A percentile compares a stretch with the other conserved stretches of the same genome.
Conservation (phyloP, 169 alveolate genomes). For the Eimeria necatrix region DNA sequence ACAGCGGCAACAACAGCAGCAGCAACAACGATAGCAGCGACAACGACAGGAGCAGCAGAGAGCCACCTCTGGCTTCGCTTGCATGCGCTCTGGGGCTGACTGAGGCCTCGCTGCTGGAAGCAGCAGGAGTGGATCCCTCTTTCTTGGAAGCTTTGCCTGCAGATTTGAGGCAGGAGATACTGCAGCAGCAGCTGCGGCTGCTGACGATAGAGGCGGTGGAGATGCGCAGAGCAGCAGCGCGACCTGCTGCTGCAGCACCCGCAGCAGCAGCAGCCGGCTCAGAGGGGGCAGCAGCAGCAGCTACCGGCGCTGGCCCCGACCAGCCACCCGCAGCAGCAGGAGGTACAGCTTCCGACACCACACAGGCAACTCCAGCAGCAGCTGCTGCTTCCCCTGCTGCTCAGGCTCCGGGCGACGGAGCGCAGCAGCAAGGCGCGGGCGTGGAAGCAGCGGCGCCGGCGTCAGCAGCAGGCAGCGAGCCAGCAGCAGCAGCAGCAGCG, state of each 20-base stretch:
- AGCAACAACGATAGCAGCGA: slow-evolving; percentile 22
- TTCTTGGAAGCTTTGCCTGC: slow-evolving; percentile 84
- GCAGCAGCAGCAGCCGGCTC: slow-evolving; percentile 16
- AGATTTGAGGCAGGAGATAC: slow-evolving; percentile 82
- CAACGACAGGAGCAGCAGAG: slow-evolving; percentile 60
- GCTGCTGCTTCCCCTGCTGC: too few relatives aligned
- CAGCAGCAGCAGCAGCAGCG: background rate
- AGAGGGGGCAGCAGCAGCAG: background rate
- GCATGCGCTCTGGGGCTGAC: slow-evolving; percentile 80
- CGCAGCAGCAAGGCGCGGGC: background rate
- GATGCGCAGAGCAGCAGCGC: slow-evolving; percentile 65
- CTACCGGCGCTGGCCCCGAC: background rate
- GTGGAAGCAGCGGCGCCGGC: slow-evolving; percentile 23
- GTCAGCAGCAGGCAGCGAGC: background rate
- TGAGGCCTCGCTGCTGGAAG: slow-evolving; percentile 74
- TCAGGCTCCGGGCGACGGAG: background rate
- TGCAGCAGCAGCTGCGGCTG: slow-evolving; percentile 80
- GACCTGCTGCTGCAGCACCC: slow-evolving; percentile 6
- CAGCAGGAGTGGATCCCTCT: slow-evolving; percentile 84
- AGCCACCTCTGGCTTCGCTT: slow-evolving; percentile 38
- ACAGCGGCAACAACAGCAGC: background rate
- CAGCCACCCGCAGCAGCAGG: slow-evolving; percentile 39
- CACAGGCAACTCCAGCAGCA: background rate
- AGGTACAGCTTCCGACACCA: background rate
- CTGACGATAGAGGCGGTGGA: slow-evolving; percentile 76